Percentiles rank a stretch among this genome's conserved stretches.
These are phyloP conservation scores for Solanum piurae DNA, from an alignment of 257 asterid species.

Conservation along the genomic window DNA sequence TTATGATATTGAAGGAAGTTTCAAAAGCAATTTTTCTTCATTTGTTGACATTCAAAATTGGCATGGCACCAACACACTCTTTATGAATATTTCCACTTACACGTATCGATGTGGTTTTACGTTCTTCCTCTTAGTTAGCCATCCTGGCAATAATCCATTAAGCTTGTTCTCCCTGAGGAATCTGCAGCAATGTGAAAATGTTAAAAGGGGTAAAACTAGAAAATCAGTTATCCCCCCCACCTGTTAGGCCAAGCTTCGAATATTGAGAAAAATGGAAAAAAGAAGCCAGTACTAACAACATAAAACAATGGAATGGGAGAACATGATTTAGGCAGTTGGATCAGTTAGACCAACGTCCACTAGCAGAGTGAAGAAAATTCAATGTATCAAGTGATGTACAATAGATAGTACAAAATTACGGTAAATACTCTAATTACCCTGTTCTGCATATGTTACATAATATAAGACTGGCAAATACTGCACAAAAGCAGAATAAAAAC, in stretches of 20 bases:
- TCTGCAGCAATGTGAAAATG: neutral
- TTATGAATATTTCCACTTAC: neutral
- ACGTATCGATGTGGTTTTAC: neutral
- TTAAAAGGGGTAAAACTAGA: neutral
- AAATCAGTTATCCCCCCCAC: neutral
- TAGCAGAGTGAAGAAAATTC: neutral
- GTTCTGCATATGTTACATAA: neutral
- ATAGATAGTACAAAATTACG: neutral
- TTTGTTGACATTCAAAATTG: neutral
- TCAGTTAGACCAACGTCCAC: neutral
- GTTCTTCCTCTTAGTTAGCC: neutral
- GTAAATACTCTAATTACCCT: neutral
- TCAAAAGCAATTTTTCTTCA: neutral
- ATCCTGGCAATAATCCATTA: neutral
- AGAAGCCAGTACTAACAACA: neutral
- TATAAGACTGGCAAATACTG: neutral
- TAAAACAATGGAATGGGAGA: neutral
- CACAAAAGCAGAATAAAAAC: neutral
- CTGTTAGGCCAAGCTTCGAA: neutral
- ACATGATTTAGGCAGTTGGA: neutral
- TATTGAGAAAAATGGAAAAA: neutral
- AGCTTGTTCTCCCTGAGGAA: conserved; percentile 9
- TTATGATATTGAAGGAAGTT: neutral
- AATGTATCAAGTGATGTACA: neutral
- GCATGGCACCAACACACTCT: neutral